Conservation (phyloP, 768 basidiomycete species). For the Scleroderma bovista region DNA sequence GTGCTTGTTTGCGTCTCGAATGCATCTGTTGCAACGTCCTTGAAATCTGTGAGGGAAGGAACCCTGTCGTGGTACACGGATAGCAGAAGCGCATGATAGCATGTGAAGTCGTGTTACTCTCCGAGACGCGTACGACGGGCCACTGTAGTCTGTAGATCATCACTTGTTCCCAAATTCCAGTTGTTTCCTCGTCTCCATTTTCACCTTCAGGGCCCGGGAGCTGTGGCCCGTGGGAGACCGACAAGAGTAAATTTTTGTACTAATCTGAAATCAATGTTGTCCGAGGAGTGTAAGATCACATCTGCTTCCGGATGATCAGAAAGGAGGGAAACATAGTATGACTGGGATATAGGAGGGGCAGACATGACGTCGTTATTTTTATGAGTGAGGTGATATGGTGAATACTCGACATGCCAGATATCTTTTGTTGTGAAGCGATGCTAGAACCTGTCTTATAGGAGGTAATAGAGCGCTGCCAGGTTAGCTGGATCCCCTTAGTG, state of each 20-base stretch:
- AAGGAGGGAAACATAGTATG: constrained; percentile 15
- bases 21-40: too few relatives aligned
- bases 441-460: too few relatives aligned
- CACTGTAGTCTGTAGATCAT: too few relatives aligned
- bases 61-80: constrained; percentile 16
- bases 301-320: constrained; percentile 20
- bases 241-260: constrained; percentile 28
- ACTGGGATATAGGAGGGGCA: too few relatives aligned
- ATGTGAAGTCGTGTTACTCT: constrained; percentile 19
- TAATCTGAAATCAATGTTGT: constrained; percentile 27
- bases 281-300: constrained; percentile 22
- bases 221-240: constrained; percentile 23
- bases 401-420: too few relatives aligned
- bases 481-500: too few relatives aligned
- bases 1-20: too few relatives aligned
- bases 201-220: constrained; percentile 2
- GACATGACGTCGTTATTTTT: too few relatives aligned
- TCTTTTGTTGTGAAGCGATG: too few relatives aligned
- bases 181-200: constrained; percentile 5
- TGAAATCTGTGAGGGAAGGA: constrained; percentile 7
- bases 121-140: constrained; percentile 15
- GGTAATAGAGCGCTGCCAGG: too few relatives aligned
- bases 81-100: constrained; percentile 24
- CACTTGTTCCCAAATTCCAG: too few relatives aligned
- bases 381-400: too few relatives aligned